A percentile compares a stretch with the other conserved stretches of the same genome.
phyloP scores from a whole-genome alignment of 495 filamentous ascomycete genomes.

The Letharia lupina region DNA sequence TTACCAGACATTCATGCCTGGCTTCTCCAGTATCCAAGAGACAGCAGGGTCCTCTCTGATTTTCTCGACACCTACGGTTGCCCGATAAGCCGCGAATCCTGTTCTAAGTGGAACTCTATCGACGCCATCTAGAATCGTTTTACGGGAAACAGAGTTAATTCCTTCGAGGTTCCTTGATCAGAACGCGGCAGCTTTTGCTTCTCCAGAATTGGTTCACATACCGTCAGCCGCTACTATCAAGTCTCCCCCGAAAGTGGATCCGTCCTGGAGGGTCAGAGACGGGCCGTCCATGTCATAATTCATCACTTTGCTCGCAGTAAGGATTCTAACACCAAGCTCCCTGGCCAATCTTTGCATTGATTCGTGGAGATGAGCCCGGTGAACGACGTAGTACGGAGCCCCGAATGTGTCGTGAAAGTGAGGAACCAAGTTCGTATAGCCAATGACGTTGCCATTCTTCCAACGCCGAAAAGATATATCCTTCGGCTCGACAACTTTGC shows the following conservation, averaged over 20 bases:
- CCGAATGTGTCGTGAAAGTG: neutral
- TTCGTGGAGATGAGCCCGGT: slow-evolving; percentile 1
- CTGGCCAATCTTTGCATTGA: neutral
- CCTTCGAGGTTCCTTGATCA: neutral
- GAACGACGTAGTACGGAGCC: neutral
- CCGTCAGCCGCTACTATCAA: slow-evolving; percentile 2
- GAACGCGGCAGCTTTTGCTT: neutral
- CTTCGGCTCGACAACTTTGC: neutral
- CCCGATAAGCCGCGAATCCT: neutral
- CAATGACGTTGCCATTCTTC: neutral
- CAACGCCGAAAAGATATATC: neutral
- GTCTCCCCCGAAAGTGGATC: neutral
- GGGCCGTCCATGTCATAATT: neutral
- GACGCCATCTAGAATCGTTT: neutral
- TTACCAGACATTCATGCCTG: neutral
- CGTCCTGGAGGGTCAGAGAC: neutral
- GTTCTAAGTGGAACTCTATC: neutral
- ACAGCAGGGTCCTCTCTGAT: neutral
- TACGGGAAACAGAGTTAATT: neutral
- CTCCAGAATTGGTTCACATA: neutral
- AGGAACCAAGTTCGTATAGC: neutral
- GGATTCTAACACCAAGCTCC: neutral
- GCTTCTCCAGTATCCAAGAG: slow-evolving; percentile 1
- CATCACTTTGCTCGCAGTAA: neutral
- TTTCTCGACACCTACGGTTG: neutral